Conservation (phyloP, 306 rosid species). For the Prunus fruticosa region DNA sequence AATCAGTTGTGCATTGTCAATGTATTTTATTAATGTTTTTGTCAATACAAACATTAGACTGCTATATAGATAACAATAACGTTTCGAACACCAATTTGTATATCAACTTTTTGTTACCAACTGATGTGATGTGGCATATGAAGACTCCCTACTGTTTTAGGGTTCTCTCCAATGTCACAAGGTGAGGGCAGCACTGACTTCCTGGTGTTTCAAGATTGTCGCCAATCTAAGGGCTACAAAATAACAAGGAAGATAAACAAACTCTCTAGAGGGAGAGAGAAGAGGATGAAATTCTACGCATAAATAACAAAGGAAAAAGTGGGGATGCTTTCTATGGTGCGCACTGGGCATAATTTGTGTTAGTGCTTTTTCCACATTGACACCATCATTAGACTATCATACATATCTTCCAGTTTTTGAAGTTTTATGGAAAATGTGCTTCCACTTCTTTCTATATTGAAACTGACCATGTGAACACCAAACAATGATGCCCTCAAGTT, state of each 20-base stretch:
- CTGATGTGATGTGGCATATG: no score
- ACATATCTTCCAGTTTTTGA: neutral
- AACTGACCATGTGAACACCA: neutral
- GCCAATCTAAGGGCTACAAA: neutral
- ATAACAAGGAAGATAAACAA: neutral
- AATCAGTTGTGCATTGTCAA: no score
- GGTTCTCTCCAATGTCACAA: no score
- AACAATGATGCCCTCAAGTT: neutral
- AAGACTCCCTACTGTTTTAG: no score
- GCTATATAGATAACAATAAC: no score
- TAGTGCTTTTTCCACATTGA: neutral
- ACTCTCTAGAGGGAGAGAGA: neutral
- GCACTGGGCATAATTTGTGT: neutral
- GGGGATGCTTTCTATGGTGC: constrained; percentile 11
- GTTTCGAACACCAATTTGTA: no score
- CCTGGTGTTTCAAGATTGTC: neutral
- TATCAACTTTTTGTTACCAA: no score
- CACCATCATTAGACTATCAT: neutral
- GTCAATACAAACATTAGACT: no score
- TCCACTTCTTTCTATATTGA: neutral
- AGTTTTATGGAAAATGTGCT: neutral
- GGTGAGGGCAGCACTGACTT: no score
- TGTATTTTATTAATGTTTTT: no score
- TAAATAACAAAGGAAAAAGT: neutral
- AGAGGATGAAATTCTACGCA: neutral